Percentiles rank a stretch among this genome's conserved stretches.
These are phyloP conservation scores for Zizania palustris DNA, from an alignment of 202 grass and related monocot species.

Conservation along the genomic window DNA sequence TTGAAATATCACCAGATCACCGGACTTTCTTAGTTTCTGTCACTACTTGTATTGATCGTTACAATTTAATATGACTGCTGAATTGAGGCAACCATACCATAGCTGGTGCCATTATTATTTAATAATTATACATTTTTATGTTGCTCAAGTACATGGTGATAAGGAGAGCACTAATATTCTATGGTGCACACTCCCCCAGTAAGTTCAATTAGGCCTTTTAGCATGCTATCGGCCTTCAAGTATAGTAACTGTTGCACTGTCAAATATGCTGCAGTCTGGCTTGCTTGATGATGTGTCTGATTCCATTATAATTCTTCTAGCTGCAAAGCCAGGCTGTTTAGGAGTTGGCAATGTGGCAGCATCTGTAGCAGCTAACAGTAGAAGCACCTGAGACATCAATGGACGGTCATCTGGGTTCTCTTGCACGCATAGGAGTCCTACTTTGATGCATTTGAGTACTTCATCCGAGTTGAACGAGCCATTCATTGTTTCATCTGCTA, in stretches of 20 bases:
- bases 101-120: conserved; percentile 37
- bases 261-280: conserved; percentile 37
- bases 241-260: conserved; percentile 44
- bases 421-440: conserved; percentile 64
- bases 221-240: conserved; percentile 52
- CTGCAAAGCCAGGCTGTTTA: conserved; percentile 64
- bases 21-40: conserved; percentile 16
- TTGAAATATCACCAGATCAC: conserved; percentile 19
- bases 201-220: conserved; percentile 12
- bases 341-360: conserved; percentile 43
- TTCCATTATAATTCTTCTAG: conserved; percentile 45
- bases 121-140: conserved; percentile 18
- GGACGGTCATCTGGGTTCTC: conserved; percentile 62
- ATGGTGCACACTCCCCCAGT: conserved; percentile 18
- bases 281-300: conserved; percentile 52
- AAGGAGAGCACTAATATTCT: conserved; percentile 26
- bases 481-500: conserved; percentile 57
- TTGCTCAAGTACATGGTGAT: conserved; percentile 6
- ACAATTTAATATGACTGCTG: conserved; percentile 11
- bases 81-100: conserved; percentile 31
- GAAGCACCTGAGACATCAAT: conserved; percentile 55
- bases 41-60: conserved; percentile 2
- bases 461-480: conserved; percentile 40
- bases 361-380: conserved; percentile 56
- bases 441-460: conserved; percentile 55